Percentiles rank a stretch among this genome's conserved stretches.
Evolutionary conservation across 768 basidiomycete genomes (phyloP).

Genomic region (Tricholomella constricta): DNA sequence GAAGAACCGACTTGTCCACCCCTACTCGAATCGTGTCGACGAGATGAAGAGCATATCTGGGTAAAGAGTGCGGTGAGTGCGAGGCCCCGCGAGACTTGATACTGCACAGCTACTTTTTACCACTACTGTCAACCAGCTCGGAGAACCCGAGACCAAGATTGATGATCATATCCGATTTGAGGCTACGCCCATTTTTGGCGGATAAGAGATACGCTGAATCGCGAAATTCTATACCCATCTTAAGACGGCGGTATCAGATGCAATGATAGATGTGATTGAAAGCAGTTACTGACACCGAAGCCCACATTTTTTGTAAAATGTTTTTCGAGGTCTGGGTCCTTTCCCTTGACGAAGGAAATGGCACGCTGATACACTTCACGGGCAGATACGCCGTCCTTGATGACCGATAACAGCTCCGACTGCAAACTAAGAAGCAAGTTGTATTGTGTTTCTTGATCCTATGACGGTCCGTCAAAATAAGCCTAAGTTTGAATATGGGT

Average conservation of each 20-base stretch:
- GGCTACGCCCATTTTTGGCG: constrained; percentile 69
- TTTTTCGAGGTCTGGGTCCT: constrained; percentile 81
- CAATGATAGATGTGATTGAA: neutral
- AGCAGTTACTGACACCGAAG: constrained; percentile 64
- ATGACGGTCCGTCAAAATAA: constrained; percentile 11
- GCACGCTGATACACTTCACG: constrained; percentile 86
- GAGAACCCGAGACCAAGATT: constrained; percentile 85
- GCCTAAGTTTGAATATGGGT: neutral
- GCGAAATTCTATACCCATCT: constrained; percentile 97
- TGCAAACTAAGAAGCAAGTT: constrained; percentile 77
- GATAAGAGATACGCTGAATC: constrained; percentile 85
- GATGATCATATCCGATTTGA: constrained; percentile 84
- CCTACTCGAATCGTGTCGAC: constrained; percentile 87
- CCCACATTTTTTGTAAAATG: constrained; percentile 88
- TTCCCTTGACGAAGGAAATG: constrained; percentile 66
- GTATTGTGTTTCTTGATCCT: constrained; percentile 95
- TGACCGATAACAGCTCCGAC: constrained; percentile 66
- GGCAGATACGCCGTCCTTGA: constrained; percentile 76
- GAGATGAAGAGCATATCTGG: constrained; percentile 84
- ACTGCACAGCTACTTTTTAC: constrained; percentile 62
- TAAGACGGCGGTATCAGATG: neutral
- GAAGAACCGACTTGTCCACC: constrained; percentile 58
- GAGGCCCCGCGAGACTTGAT: neutral
- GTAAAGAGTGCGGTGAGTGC: constrained; percentile 1
- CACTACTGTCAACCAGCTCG: constrained; percentile 73